Evolutionary conservation across 768 basidiomycete genomes (phyloP).

Genomic region (Kwoniella mangroviensis): DNA sequence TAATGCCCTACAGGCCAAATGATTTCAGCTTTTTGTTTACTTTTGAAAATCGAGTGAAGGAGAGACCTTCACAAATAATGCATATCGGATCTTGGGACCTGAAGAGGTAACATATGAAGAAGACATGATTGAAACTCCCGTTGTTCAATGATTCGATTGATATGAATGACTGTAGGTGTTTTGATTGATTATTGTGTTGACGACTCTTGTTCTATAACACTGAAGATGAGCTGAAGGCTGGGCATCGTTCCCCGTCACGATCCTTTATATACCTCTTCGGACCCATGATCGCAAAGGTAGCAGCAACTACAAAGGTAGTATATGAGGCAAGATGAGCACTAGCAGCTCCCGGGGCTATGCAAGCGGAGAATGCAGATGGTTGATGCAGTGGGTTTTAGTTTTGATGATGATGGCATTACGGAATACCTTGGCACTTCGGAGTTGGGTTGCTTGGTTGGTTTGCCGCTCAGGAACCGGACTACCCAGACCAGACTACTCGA

Average conservation of each 20-base stretch:
- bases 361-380: not conserved
- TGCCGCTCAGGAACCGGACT: constrained; percentile 16
- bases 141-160: constrained; percentile 1
- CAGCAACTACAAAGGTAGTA: not conserved
- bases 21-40: not conserved
- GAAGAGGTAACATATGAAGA: not conserved
- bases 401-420: not conserved
- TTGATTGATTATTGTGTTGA: not conserved
- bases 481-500: not conserved
- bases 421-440: constrained; percentile 10
- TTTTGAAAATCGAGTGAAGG: not conserved
- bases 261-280: not conserved
- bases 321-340: not conserved
- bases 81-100: constrained; percentile 2
- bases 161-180: not conserved
- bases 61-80: not conserved
- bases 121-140: constrained; percentile 2
- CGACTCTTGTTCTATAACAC: not conserved
- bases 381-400: not conserved
- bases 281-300: not conserved
- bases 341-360: not conserved
- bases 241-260: not conserved
- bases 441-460: not conserved
- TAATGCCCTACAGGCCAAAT: not conserved
- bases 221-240: not conserved